Evolutionary conservation across 352 stramenopile genomes (phyloP).

Genomic region (Globisporangium cederbergense): DNA sequence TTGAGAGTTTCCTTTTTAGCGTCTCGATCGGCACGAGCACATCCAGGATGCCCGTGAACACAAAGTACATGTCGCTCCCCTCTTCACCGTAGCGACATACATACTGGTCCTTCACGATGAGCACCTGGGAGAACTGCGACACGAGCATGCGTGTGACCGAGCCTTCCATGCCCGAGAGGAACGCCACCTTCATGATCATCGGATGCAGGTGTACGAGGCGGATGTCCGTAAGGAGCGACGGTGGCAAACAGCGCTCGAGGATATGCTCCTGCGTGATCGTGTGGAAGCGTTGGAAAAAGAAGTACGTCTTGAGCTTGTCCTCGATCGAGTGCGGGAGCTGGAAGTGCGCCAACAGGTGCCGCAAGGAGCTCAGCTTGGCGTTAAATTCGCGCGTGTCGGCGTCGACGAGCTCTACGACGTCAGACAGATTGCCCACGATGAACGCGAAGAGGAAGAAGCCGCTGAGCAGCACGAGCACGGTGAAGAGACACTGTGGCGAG

Average conservation of each 20-base stretch:
- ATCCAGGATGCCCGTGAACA: slow-evolving; percentile 52
- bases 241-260: slow-evolving; percentile 41
- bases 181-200: slow-evolving; percentile 57
- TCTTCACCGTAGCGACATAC: slow-evolving; percentile 44
- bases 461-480: slow-evolving; percentile 33
- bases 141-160: slow-evolving; percentile 56
- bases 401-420: slow-evolving; percentile 51
- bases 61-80: slow-evolving; percentile 59
- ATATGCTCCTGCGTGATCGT: slow-evolving; percentile 60
- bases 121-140: slow-evolving; percentile 40
- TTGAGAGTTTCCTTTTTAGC: slow-evolving; percentile 8
- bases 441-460: slow-evolving; percentile 53
- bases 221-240: slow-evolving; percentile 52
- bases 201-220: slow-evolving; percentile 49
- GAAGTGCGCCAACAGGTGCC: slow-evolving; percentile 55
- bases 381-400: slow-evolving; percentile 57
- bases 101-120: slow-evolving; percentile 45
- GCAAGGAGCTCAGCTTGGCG: slow-evolving; percentile 45
- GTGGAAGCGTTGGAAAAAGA: slow-evolving; percentile 62
- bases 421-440: slow-evolving; percentile 54
- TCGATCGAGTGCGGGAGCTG: slow-evolving; percentile 36
- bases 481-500: slow-evolving; percentile 39
- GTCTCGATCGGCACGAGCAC: slow-evolving; percentile 33
- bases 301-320: slow-evolving; percentile 62
- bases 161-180: slow-evolving; percentile 45